phyloP scores from a whole-genome alignment of 2,329 filamentous ascomycete species.

The Trichocomaceae sp. region DNA sequence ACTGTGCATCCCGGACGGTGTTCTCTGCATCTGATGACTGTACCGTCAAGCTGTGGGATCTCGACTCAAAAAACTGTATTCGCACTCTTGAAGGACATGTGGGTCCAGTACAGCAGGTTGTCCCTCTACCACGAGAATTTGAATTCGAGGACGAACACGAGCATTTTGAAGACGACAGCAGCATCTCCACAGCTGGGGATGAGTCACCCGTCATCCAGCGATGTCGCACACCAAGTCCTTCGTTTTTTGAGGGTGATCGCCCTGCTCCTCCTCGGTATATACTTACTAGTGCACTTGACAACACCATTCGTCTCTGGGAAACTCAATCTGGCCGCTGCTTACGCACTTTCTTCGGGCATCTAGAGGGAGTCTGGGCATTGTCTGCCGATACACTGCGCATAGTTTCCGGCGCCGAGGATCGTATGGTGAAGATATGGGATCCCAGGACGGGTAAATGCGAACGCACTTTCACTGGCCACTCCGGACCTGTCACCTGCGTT shows the following conservation, averaged over 20 bases:
- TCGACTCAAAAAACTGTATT: slow-evolving; percentile 76
- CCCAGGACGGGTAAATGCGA: slow-evolving; percentile 86
- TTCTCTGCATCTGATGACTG: slow-evolving; percentile 93
- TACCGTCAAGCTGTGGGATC: slow-evolving; percentile 85
- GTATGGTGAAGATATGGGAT: slow-evolving; percentile 95
- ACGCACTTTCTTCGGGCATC: slow-evolving; percentile 90
- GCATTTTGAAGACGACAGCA: slow-evolving; percentile 51
- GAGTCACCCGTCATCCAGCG: slow-evolving; percentile 20
- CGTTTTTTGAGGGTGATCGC: slow-evolving; percentile 57
- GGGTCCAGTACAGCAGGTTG: slow-evolving; percentile 87
- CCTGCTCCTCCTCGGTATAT: slow-evolving; percentile 81
- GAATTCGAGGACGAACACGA: slow-evolving; percentile 74
- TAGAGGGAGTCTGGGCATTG: slow-evolving; percentile 93
- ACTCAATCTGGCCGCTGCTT: slow-evolving; percentile 73
- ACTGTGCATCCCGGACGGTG: slow-evolving; percentile 72
- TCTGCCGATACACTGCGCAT: slow-evolving; percentile 82
- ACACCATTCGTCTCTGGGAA: slow-evolving; percentile 89
- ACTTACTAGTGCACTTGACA: slow-evolving; percentile 84
- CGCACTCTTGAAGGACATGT: slow-evolving; percentile 78
- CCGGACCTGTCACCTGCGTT: slow-evolving; percentile 86
- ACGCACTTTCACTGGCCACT: slow-evolving; percentile 83
- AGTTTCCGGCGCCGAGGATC: slow-evolving; percentile 84
- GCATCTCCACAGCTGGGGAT: slow-evolving; percentile 31
- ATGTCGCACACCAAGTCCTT: slow-evolving; percentile 35
- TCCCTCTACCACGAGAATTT: slow-evolving; percentile 78